phyloP scores from a whole-genome alignment of 2,329 filamentous ascomycete genomes.

The Sphaerulina populicola region DNA sequence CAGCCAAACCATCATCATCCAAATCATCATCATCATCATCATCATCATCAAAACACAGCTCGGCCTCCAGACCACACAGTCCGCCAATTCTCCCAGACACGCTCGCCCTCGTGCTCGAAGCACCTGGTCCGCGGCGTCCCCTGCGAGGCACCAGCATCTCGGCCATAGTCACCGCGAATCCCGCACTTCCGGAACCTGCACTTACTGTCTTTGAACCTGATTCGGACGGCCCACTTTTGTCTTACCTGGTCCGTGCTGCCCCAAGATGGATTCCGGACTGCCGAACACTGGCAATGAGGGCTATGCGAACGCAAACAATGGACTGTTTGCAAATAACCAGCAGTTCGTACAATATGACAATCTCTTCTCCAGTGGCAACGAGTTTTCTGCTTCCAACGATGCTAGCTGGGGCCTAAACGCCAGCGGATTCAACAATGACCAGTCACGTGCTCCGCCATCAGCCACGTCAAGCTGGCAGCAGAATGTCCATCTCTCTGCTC shows the following conservation, averaged over 20 bases:
- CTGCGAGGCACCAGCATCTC: slow-evolving; percentile 6
- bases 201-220: slow-evolving; percentile 5
- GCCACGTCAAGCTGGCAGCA: slow-evolving; percentile 23
- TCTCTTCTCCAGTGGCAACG: slow-evolving; percentile 25
- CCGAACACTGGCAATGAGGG: slow-evolving; percentile 20
- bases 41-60: slow-evolving; percentile 2
- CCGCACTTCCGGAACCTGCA: slow-evolving; percentile 7
- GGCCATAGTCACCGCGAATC: slow-evolving; percentile 8
- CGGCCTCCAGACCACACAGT: slow-evolving; percentile 1
- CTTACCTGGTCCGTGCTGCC: slow-evolving; percentile 2
- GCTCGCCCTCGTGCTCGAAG: slow-evolving; percentile 1
- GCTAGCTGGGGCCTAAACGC: slow-evolving; percentile 30
- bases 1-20: neutral
- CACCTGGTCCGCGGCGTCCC: slow-evolving; percentile 9
- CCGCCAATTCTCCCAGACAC: slow-evolving; percentile 2
- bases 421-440: slow-evolving; percentile 20
- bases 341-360: slow-evolving; percentile 29
- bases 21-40: no score
- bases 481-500: slow-evolving; percentile 21
- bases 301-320: slow-evolving; percentile 24
- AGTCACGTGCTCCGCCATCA: slow-evolving; percentile 26
- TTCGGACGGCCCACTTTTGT: slow-evolving; percentile 4
- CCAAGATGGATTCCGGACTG: slow-evolving; percentile 5
- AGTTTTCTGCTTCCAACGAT: slow-evolving; percentile 24
- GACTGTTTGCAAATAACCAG: slow-evolving; percentile 27